These are phyloP conservation scores for Talaromyces amestolkiae DNA, from an alignment of 2,329 filamentous ascomycete genomes.

Conservation along the genomic window DNA sequence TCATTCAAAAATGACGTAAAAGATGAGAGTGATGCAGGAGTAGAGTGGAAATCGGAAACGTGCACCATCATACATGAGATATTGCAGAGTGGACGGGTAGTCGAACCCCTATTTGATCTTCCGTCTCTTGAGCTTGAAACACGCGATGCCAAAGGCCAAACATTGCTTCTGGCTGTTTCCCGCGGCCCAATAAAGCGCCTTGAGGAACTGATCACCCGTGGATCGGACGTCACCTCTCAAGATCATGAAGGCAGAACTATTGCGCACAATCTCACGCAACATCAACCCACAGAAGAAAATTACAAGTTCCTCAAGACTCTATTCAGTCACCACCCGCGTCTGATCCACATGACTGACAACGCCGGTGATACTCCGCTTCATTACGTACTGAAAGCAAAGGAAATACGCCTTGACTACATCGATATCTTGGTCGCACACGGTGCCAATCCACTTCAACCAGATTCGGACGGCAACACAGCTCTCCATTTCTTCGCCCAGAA, in stretches of 20 bases:
- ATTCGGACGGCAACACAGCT: constrained; percentile 19
- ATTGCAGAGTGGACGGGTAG: background rate
- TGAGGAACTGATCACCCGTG: constrained; percentile 20
- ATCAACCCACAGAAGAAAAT: background rate
- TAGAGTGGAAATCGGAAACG: constrained; percentile 8
- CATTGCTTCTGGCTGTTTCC: constrained; percentile 17
- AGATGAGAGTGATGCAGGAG: background rate
- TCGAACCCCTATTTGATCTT: background rate
- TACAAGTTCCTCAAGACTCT: background rate
- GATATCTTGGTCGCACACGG: constrained; percentile 10
- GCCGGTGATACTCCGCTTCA: constrained; percentile 19
- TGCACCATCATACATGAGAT: constrained; percentile 8
- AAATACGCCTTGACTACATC: background rate
- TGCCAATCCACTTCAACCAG: constrained; percentile 17
- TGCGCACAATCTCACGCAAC: constrained; percentile 18
- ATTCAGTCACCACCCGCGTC: background rate
- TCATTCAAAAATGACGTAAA: background rate
- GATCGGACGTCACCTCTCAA: constrained; percentile 20
- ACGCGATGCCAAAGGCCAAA: constrained; percentile 11
- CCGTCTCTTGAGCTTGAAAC: constrained; percentile 12
- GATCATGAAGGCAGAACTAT: constrained; percentile 22
- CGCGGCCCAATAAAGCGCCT: constrained; percentile 4
- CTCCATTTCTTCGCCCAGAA: constrained; percentile 8
- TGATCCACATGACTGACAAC: constrained; percentile 3
- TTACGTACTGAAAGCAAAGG: constrained; percentile 1